A percentile compares a stretch with the other conserved stretches of the same genome.
Evolutionary conservation across 495 filamentous ascomycete species (phyloP).

Genomic region (Pseudomonodictys pantanalensis): DNA sequence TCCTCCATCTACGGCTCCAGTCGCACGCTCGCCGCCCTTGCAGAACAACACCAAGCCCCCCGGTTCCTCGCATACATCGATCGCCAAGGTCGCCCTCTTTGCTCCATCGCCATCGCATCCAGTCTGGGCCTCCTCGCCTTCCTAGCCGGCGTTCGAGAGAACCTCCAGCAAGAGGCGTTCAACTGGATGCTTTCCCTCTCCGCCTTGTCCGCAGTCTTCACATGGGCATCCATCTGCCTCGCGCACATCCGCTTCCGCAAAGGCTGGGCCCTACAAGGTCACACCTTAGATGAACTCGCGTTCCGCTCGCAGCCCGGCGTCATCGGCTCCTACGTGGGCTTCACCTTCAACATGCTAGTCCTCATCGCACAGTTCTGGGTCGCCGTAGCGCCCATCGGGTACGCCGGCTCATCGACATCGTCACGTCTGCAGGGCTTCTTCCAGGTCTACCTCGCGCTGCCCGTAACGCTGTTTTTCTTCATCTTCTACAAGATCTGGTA

Average conservation of each 20-base stretch:
- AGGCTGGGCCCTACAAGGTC: constrained; percentile 69
- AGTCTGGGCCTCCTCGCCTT: constrained; percentile 73
- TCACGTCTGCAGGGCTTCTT: constrained; percentile 67
- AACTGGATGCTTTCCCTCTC: constrained; percentile 88
- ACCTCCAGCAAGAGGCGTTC: constrained; percentile 62
- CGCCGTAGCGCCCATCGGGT: constrained; percentile 74
- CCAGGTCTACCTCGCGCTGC: constrained; percentile 72
- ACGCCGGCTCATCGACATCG: constrained; percentile 41
- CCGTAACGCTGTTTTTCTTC: constrained; percentile 75
- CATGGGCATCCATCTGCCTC: constrained; percentile 87
- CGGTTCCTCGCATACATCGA: constrained; percentile 43
- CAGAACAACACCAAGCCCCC: constrained; percentile 42
- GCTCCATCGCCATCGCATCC: constrained; percentile 67
- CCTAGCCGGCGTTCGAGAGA: constrained; percentile 63
- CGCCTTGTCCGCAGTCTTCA: constrained; percentile 85
- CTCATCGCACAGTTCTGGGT: constrained; percentile 93
- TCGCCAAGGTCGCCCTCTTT: constrained; percentile 48
- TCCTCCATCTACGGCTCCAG: constrained; percentile 42
- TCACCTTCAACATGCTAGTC: constrained; percentile 75
- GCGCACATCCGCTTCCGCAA: constrained; percentile 88
- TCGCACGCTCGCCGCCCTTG: constrained; percentile 42
- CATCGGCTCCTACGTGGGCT: constrained; percentile 78
- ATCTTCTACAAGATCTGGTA: constrained; percentile 76
- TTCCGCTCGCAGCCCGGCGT: constrained; percentile 80
- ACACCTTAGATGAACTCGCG: constrained; percentile 69